A percentile compares a stretch with the other conserved stretches of the same genome.
Conservation (phyloP, 495 filamentous ascomycete species). For the Penicillium goetzii region DNA sequence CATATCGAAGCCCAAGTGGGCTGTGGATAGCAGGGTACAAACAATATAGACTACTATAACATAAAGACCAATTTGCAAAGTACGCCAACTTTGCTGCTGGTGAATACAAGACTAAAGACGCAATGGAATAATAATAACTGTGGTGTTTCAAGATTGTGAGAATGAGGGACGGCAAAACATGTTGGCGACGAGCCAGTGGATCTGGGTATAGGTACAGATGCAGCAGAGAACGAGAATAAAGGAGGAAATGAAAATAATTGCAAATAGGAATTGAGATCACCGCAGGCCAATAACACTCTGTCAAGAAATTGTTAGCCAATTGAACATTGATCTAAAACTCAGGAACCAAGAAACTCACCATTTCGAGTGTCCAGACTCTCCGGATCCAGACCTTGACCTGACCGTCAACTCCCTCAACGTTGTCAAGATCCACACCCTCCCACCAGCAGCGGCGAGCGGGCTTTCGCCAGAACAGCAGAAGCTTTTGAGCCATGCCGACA, state of each 20-base stretch:
- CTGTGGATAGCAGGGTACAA: constrained; percentile 13
- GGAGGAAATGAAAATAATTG: not conserved
- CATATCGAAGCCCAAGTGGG: not conserved
- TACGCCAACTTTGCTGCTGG: constrained; percentile 27
- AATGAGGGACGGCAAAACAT: constrained; percentile 27
- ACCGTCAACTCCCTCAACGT: constrained; percentile 89
- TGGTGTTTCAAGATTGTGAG: constrained; percentile 6
- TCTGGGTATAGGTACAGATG: constrained; percentile 38
- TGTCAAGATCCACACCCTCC: constrained; percentile 92
- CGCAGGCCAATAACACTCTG: constrained; percentile 87
- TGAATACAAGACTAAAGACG: constrained; percentile 12
- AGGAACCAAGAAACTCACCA: constrained; percentile 58
- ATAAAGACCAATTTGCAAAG: constrained; percentile 21
- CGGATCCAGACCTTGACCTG: constrained; percentile 97
- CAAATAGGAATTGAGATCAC: constrained; percentile 42
- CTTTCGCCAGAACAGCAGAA: constrained; percentile 97
- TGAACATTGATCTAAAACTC: not conserved
- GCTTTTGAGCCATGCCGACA: constrained; percentile 98
- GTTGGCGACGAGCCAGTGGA: constrained; percentile 25
- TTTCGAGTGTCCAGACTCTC: constrained; percentile 97
- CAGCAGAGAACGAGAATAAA: constrained; percentile 24
- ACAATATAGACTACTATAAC: constrained; percentile 19
- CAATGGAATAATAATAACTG: constrained; percentile 1
- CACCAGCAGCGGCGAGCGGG: constrained; percentile 97
- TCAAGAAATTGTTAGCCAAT: constrained; percentile 31